Conservation (phyloP, 2,329 filamentous ascomycete species). For the Aspergillus novoparasiticus region DNA sequence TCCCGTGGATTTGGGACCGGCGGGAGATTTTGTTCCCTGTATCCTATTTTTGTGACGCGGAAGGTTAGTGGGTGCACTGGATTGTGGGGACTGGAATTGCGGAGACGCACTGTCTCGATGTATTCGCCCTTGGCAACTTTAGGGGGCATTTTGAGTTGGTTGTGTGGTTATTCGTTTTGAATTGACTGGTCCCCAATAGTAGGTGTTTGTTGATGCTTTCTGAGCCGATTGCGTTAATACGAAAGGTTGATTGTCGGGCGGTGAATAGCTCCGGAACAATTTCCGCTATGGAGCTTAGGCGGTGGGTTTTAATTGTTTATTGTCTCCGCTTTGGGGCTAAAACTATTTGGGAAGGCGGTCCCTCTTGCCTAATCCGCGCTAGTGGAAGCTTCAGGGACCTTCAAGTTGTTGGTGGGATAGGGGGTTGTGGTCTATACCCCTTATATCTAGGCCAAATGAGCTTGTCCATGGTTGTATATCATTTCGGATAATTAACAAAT, state of each 20-base stretch:
- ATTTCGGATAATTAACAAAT: too few relatives aligned
- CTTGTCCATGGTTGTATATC: too few relatives aligned
- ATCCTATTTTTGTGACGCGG: conserved; percentile 60
- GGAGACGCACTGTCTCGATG: conserved; percentile 79
- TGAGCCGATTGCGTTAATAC: too few relatives aligned
- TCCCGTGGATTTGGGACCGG: conserved; percentile 87
- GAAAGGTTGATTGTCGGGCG: background rate
- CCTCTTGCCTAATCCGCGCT: background rate
- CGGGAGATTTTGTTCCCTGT: conserved; percentile 98
- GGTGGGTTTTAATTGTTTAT: background rate
- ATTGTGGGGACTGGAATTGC: conserved; percentile 8
- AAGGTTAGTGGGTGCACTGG: conserved; percentile 6
- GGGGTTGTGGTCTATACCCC: too few relatives aligned
- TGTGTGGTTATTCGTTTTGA: background rate
- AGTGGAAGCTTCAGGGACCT: too few relatives aligned
- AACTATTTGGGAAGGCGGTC: background rate
- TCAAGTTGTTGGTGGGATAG: too few relatives aligned
- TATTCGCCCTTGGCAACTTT: conserved; percentile 86
- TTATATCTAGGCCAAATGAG: too few relatives aligned
- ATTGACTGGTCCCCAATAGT: background rate
- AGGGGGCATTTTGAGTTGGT: conserved; percentile 62
- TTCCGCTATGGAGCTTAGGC: background rate
- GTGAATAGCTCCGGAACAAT: background rate
- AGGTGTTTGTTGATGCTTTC: background rate
- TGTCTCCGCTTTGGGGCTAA: background rate